A percentile compares a stretch with the other conserved stretches of the same genome.
phyloP scores from a whole-genome alignment of 805 yeast genomes.

The Wickerhamiella galacta region DNA sequence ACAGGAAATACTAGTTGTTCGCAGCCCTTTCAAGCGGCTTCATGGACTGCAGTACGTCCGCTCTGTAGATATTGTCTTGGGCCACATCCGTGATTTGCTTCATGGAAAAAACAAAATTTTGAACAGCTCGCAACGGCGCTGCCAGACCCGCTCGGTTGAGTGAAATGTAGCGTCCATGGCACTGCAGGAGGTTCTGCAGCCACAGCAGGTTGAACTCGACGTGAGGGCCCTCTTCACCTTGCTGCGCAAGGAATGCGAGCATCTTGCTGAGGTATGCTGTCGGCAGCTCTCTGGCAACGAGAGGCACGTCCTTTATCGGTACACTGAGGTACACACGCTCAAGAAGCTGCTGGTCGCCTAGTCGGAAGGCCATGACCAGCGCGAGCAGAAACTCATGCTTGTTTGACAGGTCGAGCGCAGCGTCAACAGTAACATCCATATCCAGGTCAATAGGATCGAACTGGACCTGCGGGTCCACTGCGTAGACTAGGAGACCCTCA shows the following conservation, averaged over 20 bases:
- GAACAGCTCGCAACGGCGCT: slow-evolving; percentile 49
- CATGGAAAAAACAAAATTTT: slow-evolving; percentile 33
- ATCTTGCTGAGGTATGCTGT: slow-evolving; percentile 54
- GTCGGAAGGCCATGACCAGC: slow-evolving; percentile 80
- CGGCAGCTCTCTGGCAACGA: slow-evolving; percentile 60
- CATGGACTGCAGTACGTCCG: slow-evolving; percentile 2
- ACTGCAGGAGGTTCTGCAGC: slow-evolving; percentile 50
- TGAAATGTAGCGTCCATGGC: slow-evolving; percentile 64
- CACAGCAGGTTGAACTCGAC: slow-evolving; percentile 71
- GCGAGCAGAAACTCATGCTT: slow-evolving; percentile 58
- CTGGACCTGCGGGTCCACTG: slow-evolving; percentile 47
- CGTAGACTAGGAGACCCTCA: slow-evolving; percentile 72
- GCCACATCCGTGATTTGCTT: slow-evolving; percentile 14
- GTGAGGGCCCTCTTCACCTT: slow-evolving; percentile 59
- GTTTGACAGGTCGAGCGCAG: slow-evolving; percentile 42
- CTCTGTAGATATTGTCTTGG: slow-evolving; percentile 10
- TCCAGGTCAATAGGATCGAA: slow-evolving; percentile 95
- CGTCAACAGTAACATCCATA: slow-evolving; percentile 74
- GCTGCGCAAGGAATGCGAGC: slow-evolving; percentile 48
- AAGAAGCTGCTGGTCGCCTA: slow-evolving; percentile 64
- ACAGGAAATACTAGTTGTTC: too few species aligned
- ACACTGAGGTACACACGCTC: slow-evolving; percentile 57
- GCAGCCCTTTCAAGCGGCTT: too few species aligned
- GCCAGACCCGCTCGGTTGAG: slow-evolving; percentile 44
- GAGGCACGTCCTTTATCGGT: slow-evolving; percentile 45